phyloP scores from a whole-genome alignment of 2,329 filamentous ascomycete species.

The Teratosphaeria nubilosa region DNA sequence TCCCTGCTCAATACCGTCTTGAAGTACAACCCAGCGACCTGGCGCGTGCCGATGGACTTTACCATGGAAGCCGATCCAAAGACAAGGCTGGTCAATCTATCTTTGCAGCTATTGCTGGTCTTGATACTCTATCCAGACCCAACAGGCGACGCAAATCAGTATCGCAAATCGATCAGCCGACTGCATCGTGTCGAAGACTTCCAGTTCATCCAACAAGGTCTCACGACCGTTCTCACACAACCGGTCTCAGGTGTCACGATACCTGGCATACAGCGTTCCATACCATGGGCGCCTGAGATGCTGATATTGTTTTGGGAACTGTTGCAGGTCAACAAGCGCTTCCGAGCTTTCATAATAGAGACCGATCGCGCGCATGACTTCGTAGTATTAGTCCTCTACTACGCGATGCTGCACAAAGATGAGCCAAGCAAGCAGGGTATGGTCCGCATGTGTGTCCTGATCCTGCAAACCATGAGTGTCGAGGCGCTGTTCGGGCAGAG shows the following conservation, averaged over 20 bases:
- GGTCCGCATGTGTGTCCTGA: conserved; percentile 94
- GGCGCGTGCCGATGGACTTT: conserved; percentile 82
- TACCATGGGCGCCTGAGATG: conserved; percentile 88
- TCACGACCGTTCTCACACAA: conserved; percentile 60
- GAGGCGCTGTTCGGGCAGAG: conserved; percentile 84
- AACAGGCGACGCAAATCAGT: conserved; percentile 62
- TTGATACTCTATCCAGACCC: conserved; percentile 22
- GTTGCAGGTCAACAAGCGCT: conserved; percentile 93
- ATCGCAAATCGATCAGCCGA: conserved; percentile 82
- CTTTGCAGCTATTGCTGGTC: conserved; percentile 79
- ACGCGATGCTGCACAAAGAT: conserved; percentile 78
- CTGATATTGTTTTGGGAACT: conserved; percentile 97
- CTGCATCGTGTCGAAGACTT: conserved; percentile 92
- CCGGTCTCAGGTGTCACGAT: conserved; percentile 68
- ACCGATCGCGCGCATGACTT: conserved; percentile 91
- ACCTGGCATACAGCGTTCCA: conserved; percentile 72
- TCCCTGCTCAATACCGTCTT: conserved; percentile 81
- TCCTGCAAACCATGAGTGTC: conserved; percentile 87
- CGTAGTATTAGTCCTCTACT: conserved; percentile 79
- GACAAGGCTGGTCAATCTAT: conserved; percentile 83
- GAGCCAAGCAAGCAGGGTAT: conserved; percentile 84
- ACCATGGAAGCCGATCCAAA: conserved; percentile 69
- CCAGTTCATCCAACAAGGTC: conserved; percentile 59
- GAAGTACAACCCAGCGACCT: conserved; percentile 90
- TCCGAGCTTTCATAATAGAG: conserved; percentile 92